These are phyloP conservation scores for Puccinia novopanici DNA, from an alignment of 1,284 basidiomycete genomes.

Conservation along the genomic window DNA sequence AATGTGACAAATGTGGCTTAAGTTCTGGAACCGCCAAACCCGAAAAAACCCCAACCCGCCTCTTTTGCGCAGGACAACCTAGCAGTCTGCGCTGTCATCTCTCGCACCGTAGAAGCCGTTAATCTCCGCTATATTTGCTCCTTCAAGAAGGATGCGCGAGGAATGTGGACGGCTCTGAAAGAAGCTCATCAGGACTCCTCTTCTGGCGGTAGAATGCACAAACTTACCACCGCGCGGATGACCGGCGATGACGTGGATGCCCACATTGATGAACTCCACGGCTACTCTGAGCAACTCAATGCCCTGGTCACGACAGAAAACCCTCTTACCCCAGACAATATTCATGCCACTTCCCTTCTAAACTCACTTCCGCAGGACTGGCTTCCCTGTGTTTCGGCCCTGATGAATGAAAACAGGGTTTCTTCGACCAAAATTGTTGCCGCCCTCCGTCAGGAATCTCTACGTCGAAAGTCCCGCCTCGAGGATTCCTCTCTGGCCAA, in stretches of 20 bases:
- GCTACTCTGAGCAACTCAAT: neutral
- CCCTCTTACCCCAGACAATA: neutral
- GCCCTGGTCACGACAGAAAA: neutral
- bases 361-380: neutral
- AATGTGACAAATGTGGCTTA: neutral
- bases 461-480: neutral
- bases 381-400: constrained; percentile 4
- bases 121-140: too few species aligned
- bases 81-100: too few species aligned
- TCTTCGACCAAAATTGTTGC: neutral
- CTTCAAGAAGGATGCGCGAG: too few species aligned
- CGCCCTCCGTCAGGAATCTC: neutral
- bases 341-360: neutral
- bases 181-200: neutral
- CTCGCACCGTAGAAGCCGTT: too few species aligned
- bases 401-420: neutral
- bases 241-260: neutral
- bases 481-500: too few species aligned
- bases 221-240: neutral
- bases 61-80: too few species aligned
- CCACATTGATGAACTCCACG: neutral
- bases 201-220: neutral
- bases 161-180: neutral
- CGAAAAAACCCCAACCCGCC: neutral
- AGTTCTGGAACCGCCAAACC: neutral